Evolutionary conservation across 805 yeast species (phyloP).

Genomic region (Suhomyces vadensis): DNA sequence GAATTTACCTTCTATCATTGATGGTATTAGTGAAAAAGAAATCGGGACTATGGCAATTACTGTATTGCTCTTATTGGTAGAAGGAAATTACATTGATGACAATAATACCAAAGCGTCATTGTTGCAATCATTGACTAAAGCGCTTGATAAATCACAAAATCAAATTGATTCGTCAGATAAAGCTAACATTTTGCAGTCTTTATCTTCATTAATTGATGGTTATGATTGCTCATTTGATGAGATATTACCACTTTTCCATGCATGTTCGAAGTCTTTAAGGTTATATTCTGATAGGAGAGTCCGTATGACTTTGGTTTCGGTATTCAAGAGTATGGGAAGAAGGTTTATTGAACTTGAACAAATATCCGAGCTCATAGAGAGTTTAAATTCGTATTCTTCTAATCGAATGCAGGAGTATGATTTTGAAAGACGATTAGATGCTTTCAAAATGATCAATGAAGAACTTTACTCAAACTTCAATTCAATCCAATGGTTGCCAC

Average conservation of each 20-base stretch:
- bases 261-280: conserved; percentile 59
- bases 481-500: conserved; percentile 73
- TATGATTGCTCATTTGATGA: conserved; percentile 55
- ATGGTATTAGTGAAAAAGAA: conserved; percentile 40
- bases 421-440: conserved; percentile 69
- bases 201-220: conserved; percentile 54
- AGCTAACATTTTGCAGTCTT: conserved; percentile 55
- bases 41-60: conserved; percentile 55
- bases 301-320: conserved; percentile 58
- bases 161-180: conserved; percentile 55
- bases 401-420: conserved; percentile 72
- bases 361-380: conserved; percentile 56
- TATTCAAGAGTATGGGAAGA: conserved; percentile 60
- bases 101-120: conserved; percentile 53
- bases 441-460: conserved; percentile 68
- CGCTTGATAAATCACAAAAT: conserved; percentile 57
- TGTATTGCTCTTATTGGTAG: conserved; percentile 52
- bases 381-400: conserved; percentile 67
- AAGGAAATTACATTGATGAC: conserved; percentile 58
- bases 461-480: conserved; percentile 43
- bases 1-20: conserved; percentile 52
- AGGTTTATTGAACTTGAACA: conserved; percentile 41
- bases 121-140: conserved; percentile 56
- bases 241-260: conserved; percentile 48
- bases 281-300: conserved; percentile 59